Evolutionary conservation across 768 basidiomycete genomes (phyloP), one percentile per base, ranked within the genome.

Genomic region (Porpolomopsis calyptriformis): DNA sequence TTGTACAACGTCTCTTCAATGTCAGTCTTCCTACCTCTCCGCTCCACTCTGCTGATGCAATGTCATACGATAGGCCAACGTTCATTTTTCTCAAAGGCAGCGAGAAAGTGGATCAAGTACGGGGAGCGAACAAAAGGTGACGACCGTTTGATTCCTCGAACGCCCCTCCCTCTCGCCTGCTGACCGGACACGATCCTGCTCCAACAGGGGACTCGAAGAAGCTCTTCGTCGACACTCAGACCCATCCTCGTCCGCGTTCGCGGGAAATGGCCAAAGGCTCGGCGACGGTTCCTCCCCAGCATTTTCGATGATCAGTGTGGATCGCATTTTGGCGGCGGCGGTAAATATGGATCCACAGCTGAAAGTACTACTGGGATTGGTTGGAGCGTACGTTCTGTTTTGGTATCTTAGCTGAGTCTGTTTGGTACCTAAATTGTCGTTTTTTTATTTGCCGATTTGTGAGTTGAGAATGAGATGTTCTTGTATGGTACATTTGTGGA

Each of bases 51-150:
- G n/a, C 19, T 37, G 29, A 12, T 36, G 5, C 26, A 18, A 10
- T 36, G 14, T 12, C 23, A 11, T 39, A 1, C 4, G 26, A 19
- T 45, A 88, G 86, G 88, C 88, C 88, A 2, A 88, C 88, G 0
- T 90, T 90, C 52, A 58, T 90, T 26, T 87, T 91, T 59, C 55
- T 90, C 49, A 80, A 76, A 55, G 84, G 83, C 16, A 66, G 60
- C 31, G 68, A 67, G 1, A 77, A 85, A 57, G 73, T 89, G 18
- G 82, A 85, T 54, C 71, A 72, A 64, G 78, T 91, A 22, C 73
- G 71, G 44, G 88, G 88, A 4, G 86, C 86, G 10, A 68, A 90
- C 57, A 73, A 60, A 57, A 55, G 57, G 86, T 90, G 43, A 35
- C 40, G 37, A 20, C 14, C 46, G 20, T 46, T 6, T 29, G 34